Conservation (phyloP, 2,329 filamentous ascomycete genomes). For the Lasiodiplodia hormozganensis region DNA sequence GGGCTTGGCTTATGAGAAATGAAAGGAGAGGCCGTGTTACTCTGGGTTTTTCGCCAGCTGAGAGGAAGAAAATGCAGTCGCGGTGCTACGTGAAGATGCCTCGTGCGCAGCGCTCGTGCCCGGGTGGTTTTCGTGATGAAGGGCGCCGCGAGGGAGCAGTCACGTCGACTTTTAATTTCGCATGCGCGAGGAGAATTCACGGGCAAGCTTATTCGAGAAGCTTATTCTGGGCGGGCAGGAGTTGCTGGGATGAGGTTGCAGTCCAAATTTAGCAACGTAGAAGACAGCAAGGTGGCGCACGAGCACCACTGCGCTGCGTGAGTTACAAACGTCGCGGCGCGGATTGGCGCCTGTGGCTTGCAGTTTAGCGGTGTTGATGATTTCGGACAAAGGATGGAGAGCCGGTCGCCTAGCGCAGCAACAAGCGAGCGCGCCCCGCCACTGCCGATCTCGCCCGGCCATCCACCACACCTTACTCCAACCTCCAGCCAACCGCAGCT, state of each 20-base stretch:
- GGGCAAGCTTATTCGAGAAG: slow-evolving; percentile 22
- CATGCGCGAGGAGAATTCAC: neutral
- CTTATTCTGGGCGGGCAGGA: neutral
- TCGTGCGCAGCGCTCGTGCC: slow-evolving; percentile 5
- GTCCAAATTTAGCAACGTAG: slow-evolving; percentile 14
- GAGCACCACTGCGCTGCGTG: neutral
- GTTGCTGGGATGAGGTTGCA: neutral
- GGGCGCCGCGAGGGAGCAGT: neutral
- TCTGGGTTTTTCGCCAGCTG: neutral
- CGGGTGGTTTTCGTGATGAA: neutral
- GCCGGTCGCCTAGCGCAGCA: neutral
- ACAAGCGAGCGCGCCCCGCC: neutral
- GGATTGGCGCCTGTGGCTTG: slow-evolving; percentile 13
- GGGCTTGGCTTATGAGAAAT: neutral
- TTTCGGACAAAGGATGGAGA: slow-evolving; percentile 24
- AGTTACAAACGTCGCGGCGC: slow-evolving; percentile 2
- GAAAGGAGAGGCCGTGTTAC: neutral
- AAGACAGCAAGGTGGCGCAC: neutral
- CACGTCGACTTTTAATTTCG: neutral
- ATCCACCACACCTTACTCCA: neutral
- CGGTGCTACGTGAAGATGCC: neutral
- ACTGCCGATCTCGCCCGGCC: neutral
- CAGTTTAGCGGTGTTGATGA: neutral
- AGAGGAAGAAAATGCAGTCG: neutral
- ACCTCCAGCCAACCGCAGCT: neutral